These are phyloP conservation scores for Polygonum maritimum DNA, from an alignment of 148 eudicot species.

Conservation along the genomic window DNA sequence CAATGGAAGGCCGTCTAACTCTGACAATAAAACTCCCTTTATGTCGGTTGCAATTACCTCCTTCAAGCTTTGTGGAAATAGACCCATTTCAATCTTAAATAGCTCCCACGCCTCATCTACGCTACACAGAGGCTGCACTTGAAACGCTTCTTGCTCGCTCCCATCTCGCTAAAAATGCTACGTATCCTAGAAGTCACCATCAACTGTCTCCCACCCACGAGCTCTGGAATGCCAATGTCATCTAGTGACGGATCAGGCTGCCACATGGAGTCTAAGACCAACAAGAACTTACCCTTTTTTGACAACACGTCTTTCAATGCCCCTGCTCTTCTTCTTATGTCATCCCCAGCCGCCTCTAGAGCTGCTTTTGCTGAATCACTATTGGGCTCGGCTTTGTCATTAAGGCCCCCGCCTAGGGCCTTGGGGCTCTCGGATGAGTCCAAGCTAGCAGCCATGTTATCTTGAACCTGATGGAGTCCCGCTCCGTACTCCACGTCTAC, in stretches of 20 bases:
- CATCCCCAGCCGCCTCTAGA: not conserved
- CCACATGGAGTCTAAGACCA: conserved; percentile 28
- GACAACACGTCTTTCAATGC: conserved; percentile 7
- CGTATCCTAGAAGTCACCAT: conserved; percentile 17
- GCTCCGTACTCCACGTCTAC: conserved; percentile 21
- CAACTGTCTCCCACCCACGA: conserved; percentile 14
- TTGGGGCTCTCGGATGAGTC: not conserved
- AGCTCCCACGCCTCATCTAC: conserved; percentile 24
- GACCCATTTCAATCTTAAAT: conserved; percentile 13
- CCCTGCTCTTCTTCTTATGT: conserved; percentile 14
- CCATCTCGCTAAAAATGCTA: too few relatives aligned
- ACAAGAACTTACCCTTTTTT: conserved; percentile 15
- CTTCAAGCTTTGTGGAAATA: not conserved
- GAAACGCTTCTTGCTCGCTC: not conserved
- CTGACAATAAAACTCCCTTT: not conserved
- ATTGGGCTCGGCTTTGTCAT: too few relatives aligned
- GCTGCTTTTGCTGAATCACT: not conserved
- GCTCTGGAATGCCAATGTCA: conserved; percentile 31
- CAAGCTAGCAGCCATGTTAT: conserved; percentile 18
- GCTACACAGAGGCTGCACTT: conserved; percentile 10
- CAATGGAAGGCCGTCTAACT: conserved; percentile 23
- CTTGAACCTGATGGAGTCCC: conserved; percentile 20
- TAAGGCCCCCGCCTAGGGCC: too few relatives aligned
- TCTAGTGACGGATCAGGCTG: conserved; percentile 15
- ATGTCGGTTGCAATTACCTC: not conserved